Evolutionary conservation across 2,329 filamentous ascomycete species (phyloP).

Genomic region (Cytospora piceae): DNA sequence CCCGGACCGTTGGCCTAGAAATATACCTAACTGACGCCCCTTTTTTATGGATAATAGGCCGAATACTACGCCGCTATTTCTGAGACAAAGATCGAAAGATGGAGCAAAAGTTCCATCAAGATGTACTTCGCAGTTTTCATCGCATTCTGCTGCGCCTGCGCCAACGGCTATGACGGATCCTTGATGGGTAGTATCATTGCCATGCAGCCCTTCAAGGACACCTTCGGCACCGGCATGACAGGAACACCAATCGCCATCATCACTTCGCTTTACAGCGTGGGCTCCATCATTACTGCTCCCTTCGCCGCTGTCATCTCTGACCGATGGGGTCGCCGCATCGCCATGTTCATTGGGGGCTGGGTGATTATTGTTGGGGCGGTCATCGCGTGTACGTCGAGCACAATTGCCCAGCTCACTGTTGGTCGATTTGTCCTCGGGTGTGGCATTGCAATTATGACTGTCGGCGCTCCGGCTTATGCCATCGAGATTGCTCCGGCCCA

Average conservation of each 20-base stretch:
- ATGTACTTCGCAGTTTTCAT: constrained; percentile 51
- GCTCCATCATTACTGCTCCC: constrained; percentile 46
- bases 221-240: constrained; percentile 44
- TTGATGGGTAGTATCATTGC: constrained; percentile 50
- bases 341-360: constrained; percentile 49
- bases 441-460: constrained; percentile 53
- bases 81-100: constrained; percentile 48
- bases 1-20: background rate
- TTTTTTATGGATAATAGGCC: constrained; percentile 40
- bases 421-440: constrained; percentile 52
- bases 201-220: constrained; percentile 47
- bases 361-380: constrained; percentile 51
- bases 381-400: constrained; percentile 44
- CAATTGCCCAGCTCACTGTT: constrained; percentile 47
- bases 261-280: constrained; percentile 54
- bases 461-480: constrained; percentile 52
- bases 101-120: constrained; percentile 46
- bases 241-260: constrained; percentile 47
- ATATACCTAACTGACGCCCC: constrained; percentile 23
- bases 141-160: constrained; percentile 51
- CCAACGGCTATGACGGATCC: constrained; percentile 54
- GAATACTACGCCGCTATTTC: constrained; percentile 52
- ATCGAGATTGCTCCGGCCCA: constrained; percentile 54
- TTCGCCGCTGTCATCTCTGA: constrained; percentile 51
- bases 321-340: constrained; percentile 47